Percentiles rank a stretch among this genome's conserved stretches.
Evolutionary conservation across 805 yeast species (phyloP).

Genomic region (Pichia rugopelliculosa): DNA sequence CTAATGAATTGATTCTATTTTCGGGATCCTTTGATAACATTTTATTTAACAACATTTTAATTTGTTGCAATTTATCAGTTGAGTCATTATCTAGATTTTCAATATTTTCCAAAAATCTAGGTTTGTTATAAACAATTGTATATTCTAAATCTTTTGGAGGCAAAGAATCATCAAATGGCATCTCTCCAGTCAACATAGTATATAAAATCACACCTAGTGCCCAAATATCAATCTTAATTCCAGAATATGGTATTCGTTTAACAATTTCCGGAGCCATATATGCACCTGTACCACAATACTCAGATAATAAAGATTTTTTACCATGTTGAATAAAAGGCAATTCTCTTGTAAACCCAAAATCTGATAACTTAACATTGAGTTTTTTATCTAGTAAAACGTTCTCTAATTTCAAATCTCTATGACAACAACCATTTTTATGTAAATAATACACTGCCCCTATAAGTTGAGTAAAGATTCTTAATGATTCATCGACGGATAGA

Average conservation of each 20-base stretch:
- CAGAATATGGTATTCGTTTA: conserved; percentile 61
- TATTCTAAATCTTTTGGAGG: conserved; percentile 51
- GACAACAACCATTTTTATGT: conserved; percentile 77
- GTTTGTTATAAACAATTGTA: conserved; percentile 59
- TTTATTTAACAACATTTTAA: conserved; percentile 42
- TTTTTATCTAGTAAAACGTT: conserved; percentile 62
- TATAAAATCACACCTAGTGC: conserved; percentile 82
- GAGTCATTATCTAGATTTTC: not conserved
- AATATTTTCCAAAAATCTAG: conserved; percentile 37
- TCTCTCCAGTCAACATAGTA: conserved; percentile 74
- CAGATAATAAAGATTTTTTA: conserved; percentile 44
- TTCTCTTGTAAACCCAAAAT: conserved; percentile 92
- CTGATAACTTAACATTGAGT: conserved; percentile 68
- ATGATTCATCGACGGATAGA: conserved; percentile 43
- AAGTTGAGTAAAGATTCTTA: conserved; percentile 55
- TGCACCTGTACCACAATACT: conserved; percentile 89
- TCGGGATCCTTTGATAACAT: conserved; percentile 63
- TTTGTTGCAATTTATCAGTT: conserved; percentile 32
- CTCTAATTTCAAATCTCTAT: conserved; percentile 92
- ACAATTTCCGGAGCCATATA: conserved; percentile 96
- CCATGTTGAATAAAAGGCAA: conserved; percentile 29
- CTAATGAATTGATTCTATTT: conserved; percentile 47
- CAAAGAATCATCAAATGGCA: conserved; percentile 84
- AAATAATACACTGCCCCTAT: conserved; percentile 68
- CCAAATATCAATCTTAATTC: conserved; percentile 84